Base-by-base conservation (phyloP, 768 basidiomycete species). In the Cystobasidium onofrii region DNA sequence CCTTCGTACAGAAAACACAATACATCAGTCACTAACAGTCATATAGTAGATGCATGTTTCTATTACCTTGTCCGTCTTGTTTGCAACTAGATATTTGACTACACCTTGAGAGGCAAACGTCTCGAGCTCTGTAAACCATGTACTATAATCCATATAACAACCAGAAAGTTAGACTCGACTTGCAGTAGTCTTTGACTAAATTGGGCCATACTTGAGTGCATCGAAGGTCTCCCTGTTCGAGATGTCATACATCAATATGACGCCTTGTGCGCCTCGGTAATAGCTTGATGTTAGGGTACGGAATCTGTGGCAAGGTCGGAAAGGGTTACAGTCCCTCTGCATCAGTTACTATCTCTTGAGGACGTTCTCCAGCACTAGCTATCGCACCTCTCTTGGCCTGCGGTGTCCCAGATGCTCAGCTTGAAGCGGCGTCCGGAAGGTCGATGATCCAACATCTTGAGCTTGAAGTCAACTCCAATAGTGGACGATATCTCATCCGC, bases 371-470 rank as follows among this genome's bases (percentile, higher is more conserved):
- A n/a, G n/a, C n/a, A n/a, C n/a, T n/a, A n/a, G n/a, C n/a, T 39
- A 6, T 15, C 85, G 80, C 97, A 99, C 4, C 95, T 88, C 82
- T 99, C 96, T 81, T 98, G 95, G 0, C 96, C 95, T 63, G 93
- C 92, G 0, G 92, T 95, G 78, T 96, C 92, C 96, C 96, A 99
- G 81, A 98, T 95, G 71, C 90, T 92, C 20, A 99, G 84, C 82
- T 97, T 98, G 76, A 82, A 83, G 46, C 77, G 77, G 55, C 76
- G 73, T 31, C 79, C 81, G n/a, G 80, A 77, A 0, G 81, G 60
- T 60, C 80, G 78, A 52, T 71, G 69, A 36, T 71, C 69, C 17
- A 83, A 77, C 23, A 80, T 78, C 76, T 83, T 83, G 88, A 63
- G 54, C 50, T 65, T 87, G 39, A 34, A 64, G 73, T 41, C 75